These are phyloP conservation scores for Myxozyma lipomycoides DNA, from an alignment of 805 yeast genomes.

Conservation along the genomic window DNA sequence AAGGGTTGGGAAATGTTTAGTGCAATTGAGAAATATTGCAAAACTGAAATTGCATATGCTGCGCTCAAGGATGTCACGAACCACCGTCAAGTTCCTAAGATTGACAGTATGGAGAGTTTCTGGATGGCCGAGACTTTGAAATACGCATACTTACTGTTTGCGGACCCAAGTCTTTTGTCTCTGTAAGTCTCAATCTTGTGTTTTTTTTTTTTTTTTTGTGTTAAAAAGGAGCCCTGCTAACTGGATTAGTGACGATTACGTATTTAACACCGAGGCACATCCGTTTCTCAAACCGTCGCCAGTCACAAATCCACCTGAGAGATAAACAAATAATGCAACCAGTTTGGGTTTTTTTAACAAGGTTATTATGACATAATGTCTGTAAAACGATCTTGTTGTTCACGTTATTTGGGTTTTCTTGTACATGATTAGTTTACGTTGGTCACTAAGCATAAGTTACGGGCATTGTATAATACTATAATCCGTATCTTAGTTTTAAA, in stretches of 20 bases:
- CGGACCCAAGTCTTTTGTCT: conserved; percentile 42
- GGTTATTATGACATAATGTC: too few species aligned
- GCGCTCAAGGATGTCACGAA: conserved; percentile 43
- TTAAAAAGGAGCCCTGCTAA: background rate
- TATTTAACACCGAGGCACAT: conserved; percentile 62
- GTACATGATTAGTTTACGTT: too few species aligned
- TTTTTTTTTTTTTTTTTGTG: background rate
- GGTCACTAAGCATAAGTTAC: too few species aligned
- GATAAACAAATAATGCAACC: background rate
- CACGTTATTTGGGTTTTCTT: too few species aligned
- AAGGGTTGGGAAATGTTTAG: conserved; percentile 51
- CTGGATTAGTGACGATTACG: conserved; percentile 44
- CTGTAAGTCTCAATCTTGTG: conserved; percentile 31
- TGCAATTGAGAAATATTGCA: conserved; percentile 37
- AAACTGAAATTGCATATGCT: conserved; percentile 38
- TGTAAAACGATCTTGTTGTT: too few species aligned
- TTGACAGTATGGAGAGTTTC: conserved; percentile 39
- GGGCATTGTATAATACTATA: too few species aligned
- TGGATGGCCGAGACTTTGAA: conserved; percentile 61
- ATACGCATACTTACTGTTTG: conserved; percentile 50
- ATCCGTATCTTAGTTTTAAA: too few species aligned
- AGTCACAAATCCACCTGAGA: conserved; percentile 14
- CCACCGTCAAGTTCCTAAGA: conserved; percentile 30
- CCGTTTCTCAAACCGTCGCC: conserved; percentile 41
- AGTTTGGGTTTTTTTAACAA: background rate